Conservation (phyloP, 331 rosid species). For the Saraca asoca region DNA sequence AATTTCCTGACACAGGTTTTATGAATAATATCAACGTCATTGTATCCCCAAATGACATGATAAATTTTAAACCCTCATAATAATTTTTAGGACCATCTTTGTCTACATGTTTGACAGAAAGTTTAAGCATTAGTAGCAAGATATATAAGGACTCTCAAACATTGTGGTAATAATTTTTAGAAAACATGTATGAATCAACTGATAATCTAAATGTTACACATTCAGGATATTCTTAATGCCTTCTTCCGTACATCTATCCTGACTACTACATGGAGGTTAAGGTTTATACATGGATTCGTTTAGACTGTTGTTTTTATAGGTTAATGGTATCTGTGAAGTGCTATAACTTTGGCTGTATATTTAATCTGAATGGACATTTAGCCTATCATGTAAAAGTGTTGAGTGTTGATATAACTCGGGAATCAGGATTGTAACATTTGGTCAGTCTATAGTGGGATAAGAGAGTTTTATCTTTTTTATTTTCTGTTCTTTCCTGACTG, state of each 20-base stretch:
- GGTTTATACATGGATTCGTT: neutral
- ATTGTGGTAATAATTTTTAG: neutral
- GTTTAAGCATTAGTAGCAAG: slow-evolving; percentile 4
- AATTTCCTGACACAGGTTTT: neutral
- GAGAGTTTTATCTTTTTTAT: neutral
- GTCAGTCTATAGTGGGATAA: neutral
- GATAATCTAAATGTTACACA: neutral
- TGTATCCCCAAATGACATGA: slow-evolving; percentile 2
- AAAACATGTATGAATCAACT: neutral
- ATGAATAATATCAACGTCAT: neutral
- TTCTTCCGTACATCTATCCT: neutral
- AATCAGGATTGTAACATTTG: neutral
- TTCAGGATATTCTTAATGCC: neutral
- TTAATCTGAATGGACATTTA: neutral
- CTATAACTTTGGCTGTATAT: too few species aligned
- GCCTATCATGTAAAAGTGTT: slow-evolving; percentile 5
- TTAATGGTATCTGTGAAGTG: neutral
- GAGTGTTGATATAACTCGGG: too few species aligned
- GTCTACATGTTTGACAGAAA: neutral
- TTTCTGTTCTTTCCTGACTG: neutral
- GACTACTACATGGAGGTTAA: neutral
- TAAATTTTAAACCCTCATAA: neutral
- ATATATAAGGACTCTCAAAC: neutral
- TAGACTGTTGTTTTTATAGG: neutral
- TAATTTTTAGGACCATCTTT: slow-evolving; percentile 1